Conservation (phyloP, 164 flowering plant genomes). For the Houttuynia cordata region DNA sequence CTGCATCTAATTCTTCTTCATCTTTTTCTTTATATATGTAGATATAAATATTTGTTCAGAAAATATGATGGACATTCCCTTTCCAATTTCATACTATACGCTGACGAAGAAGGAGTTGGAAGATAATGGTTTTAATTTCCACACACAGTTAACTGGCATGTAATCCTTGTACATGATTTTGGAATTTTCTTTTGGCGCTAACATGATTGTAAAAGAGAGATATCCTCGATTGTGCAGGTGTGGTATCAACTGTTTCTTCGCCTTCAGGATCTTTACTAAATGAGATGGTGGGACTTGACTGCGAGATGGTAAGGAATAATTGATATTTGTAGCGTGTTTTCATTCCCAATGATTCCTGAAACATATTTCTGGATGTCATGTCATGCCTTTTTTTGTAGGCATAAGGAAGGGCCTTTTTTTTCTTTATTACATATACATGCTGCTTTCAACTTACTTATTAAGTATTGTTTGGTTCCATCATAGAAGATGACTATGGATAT, state of each 20-base stretch:
- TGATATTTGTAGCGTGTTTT: neutral
- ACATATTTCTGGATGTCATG: too few relatives aligned
- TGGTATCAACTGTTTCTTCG: constrained; percentile 60
- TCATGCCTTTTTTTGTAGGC: too few relatives aligned
- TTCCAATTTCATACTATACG: constrained; percentile 79
- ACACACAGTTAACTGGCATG: constrained; percentile 40
- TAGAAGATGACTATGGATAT: too few relatives aligned
- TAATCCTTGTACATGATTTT: neutral
- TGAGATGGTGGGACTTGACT: constrained; percentile 82
- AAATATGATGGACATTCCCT: constrained; percentile 40
- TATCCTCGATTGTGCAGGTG: constrained; percentile 28
- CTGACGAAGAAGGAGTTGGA: constrained; percentile 69
- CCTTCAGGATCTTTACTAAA: constrained; percentile 48
- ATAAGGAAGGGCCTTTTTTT: too few relatives aligned
- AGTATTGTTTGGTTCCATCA: too few relatives aligned
- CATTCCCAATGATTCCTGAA: neutral
- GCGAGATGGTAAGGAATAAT: constrained; percentile 75
- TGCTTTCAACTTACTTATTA: too few relatives aligned
- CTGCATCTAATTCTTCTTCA: neutral
- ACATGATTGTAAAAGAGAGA: neutral
- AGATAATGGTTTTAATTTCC: constrained; percentile 59
- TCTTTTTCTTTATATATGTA: neutral
- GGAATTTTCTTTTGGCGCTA: neutral
- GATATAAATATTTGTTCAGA: constrained; percentile 9
- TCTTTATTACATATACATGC: too few relatives aligned